Base-by-base conservation (phyloP, 257 asterid genomes). In the Solanum neorickii region DNA sequence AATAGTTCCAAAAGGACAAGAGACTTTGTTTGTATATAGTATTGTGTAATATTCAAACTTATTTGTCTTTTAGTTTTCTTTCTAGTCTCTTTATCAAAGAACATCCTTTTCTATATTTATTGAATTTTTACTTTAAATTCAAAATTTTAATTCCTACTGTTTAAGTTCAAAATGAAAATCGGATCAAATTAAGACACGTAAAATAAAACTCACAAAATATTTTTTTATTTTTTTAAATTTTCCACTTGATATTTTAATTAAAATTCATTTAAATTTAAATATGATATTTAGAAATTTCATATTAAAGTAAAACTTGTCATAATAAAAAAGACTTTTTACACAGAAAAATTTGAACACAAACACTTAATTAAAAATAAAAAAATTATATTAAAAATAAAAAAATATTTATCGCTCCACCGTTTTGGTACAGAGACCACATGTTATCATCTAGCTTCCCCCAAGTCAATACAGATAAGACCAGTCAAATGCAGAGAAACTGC, bases 401-500 rank as follows among this genome's bases (percentile, higher is more conserved):
- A 9, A 23, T 60, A 23, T 14, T 60, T 60, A 23, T 5, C 29
- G 1, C 6, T 2, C 1, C 20, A 4, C 1, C 29, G 0, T 5
- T 15, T 14, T 5, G 0, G 0, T 1, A 14, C 20, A 49, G 31
- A 66, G 73, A 20, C 37, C 7, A 27, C 9, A 0, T 27, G 74
- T 13, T 69, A 69, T 69, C 41, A 69, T 69, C 9, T 21, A 73
- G 25, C 83, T 72, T 41, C 20, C 12, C 52, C 33, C 29, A 76
- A 39, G 83, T 39, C 35, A 76, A 76, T 47, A 23, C 29, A 7
- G 86, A 33, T 80, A 87, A 87, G 92, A 90, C 89, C 88, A 78
- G 89, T 88, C 88, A 88, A 90, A 66, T 76, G 87, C 18, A 82
- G 76, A 68, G 87, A 86, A 85, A 89, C 87, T 88, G 83, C 87